phyloP scores from a whole-genome alignment of 495 filamentous ascomycete genomes.

The Hypoxylon trugodes region DNA sequence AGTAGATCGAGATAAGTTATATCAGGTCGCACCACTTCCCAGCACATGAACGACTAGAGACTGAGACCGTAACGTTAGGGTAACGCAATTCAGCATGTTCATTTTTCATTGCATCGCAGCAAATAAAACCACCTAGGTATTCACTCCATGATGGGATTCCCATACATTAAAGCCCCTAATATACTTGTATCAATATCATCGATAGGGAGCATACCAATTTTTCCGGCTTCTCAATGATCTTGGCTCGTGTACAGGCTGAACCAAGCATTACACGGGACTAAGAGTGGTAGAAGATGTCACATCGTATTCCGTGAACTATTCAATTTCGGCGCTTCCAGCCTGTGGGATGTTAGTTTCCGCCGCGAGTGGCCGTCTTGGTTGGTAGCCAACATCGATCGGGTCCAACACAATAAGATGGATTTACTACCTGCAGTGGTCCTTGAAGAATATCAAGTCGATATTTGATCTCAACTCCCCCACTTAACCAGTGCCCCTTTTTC shows the following conservation, averaged over 20 bases:
- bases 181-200: no score
- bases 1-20: constrained; percentile 11
- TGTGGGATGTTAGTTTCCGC: constrained; percentile 26
- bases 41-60: constrained; percentile 1
- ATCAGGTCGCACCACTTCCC: constrained; percentile 1
- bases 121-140: not conserved
- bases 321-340: constrained; percentile 14
- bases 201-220: not conserved
- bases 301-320: constrained; percentile 7
- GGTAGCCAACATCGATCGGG: constrained; percentile 12
- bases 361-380: constrained; percentile 10
- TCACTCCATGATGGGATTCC: no score
- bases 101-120: not conserved
- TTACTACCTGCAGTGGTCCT: not conserved
- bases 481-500: not conserved
- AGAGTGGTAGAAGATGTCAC: not conserved
- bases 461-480: not conserved
- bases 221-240: not conserved
- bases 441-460: not conserved
- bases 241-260: not conserved
- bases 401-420: not conserved
- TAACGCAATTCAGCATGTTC: constrained; percentile 8
- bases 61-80: constrained; percentile 17
- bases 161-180: no score
- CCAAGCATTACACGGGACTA: not conserved